A percentile compares a stretch with the other conserved stretches of the same genome.
phyloP scores from a whole-genome alignment of 2,329 filamentous ascomycete species.

The Thyridium curvatum region DNA sequence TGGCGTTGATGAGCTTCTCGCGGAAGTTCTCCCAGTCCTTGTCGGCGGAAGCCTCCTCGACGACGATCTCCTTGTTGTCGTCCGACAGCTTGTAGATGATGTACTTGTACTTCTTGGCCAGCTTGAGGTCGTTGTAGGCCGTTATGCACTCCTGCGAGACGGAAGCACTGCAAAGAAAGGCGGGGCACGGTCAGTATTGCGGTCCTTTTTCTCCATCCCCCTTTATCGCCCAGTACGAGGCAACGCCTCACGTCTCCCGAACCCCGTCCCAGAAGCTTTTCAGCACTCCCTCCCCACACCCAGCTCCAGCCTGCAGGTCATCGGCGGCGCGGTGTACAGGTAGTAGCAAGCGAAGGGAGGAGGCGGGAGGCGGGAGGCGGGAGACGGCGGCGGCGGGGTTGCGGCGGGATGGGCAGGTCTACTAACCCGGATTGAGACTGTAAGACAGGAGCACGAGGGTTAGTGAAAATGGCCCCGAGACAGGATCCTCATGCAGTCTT shows the following conservation, averaged over 20 bases:
- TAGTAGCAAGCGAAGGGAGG: not conserved
- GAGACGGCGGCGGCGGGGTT: slow-evolving; percentile 10
- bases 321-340: too few species aligned
- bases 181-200: slow-evolving; percentile 3
- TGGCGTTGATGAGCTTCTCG: slow-evolving; percentile 67
- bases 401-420: slow-evolving; percentile 8
- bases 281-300: too few species aligned
- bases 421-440: slow-evolving; percentile 67
- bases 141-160: slow-evolving; percentile 66
- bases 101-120: slow-evolving; percentile 75
- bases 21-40: slow-evolving; percentile 69
- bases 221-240: too few species aligned
- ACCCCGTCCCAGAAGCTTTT: too few species aligned
- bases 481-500: slow-evolving; percentile 12
- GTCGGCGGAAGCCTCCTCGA: slow-evolving; percentile 65
- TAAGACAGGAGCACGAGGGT: not conserved
- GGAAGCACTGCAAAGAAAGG: slow-evolving; percentile 51
- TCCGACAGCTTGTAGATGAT: slow-evolving; percentile 85
- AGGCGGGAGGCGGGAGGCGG: not conserved
- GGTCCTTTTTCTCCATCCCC: not conserved
- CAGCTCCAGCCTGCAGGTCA: too few species aligned
- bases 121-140: slow-evolving; percentile 76
- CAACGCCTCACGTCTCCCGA: too few species aligned
- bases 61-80: slow-evolving; percentile 74
- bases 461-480: not conserved